Conservation (phyloP, 257 asterid genomes). For the Solanum phureja region DNA sequence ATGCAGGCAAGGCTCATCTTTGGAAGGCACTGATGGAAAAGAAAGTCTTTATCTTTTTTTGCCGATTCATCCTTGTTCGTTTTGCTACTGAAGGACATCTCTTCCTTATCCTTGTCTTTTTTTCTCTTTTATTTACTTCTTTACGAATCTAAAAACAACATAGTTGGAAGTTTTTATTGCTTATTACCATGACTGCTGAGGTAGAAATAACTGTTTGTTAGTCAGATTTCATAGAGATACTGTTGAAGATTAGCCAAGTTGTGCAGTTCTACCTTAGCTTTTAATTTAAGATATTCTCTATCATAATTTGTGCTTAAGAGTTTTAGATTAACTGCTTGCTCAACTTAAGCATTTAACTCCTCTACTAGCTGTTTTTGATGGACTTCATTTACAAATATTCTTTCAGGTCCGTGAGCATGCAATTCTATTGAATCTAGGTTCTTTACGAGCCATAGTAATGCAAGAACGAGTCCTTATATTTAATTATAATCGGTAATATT, state of each 20-base stretch:
- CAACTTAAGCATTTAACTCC: background rate
- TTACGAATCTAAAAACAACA: background rate
- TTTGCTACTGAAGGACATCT: background rate
- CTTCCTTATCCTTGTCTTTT: background rate
- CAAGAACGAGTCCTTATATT: slow-evolving; percentile 80
- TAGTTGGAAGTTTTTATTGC: background rate
- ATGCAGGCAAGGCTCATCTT: background rate
- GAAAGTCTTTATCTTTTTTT: background rate
- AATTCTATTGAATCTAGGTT: slow-evolving; percentile 84
- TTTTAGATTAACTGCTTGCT: background rate
- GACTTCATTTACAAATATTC: background rate
- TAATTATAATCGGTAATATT: slow-evolving; percentile 80
- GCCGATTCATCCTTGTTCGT: background rate
- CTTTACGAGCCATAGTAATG: slow-evolving; percentile 88
- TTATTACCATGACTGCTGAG: background rate
- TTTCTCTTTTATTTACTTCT: background rate
- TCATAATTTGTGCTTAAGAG: background rate
- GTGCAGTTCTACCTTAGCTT: background rate
- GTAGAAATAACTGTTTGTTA: background rate
- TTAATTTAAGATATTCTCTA: background rate
- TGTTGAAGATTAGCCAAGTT: background rate
- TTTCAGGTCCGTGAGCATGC: slow-evolving; percentile 88
- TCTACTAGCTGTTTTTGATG: background rate
- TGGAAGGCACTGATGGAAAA: background rate
- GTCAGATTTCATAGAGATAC: background rate